These are phyloP conservation scores for Dictyostelium firmibasis DNA, from an alignment of 78 protist genomes.

Conservation along the genomic window DNA sequence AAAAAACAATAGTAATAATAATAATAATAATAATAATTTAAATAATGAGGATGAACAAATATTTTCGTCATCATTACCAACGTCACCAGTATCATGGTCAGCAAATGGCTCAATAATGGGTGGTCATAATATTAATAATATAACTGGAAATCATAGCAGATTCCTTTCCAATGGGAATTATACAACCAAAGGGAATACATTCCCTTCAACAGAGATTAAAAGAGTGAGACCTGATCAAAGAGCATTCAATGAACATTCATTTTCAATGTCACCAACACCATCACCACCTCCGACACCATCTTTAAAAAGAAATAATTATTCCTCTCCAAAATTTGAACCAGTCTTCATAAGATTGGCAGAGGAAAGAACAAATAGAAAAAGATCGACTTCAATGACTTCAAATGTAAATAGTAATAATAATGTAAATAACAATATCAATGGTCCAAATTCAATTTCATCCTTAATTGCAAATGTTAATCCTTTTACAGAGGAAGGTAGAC, in stretches of 20 bases:
- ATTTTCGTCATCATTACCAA: constrained; percentile 70
- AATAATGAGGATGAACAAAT: neutral
- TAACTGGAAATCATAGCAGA: neutral
- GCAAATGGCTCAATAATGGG: neutral
- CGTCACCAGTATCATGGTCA: constrained; percentile 46
- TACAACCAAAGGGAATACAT: neutral
- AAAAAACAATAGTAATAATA: neutral
- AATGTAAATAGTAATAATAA: neutral
- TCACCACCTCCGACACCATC: constrained; percentile 79
- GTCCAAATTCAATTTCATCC: neutral
- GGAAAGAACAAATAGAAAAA: constrained; percentile 14
- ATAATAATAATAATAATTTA: neutral
- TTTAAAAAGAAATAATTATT: constrained; percentile 2
- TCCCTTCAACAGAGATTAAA: constrained; percentile 18
- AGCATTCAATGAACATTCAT: constrained; percentile 21
- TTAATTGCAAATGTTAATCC: constrained; percentile 52
- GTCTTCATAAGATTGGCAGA: neutral
- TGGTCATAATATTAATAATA: neutral
- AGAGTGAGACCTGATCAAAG: constrained; percentile 48
- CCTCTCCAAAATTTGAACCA: constrained; percentile 10
- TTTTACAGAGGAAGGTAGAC: constrained; percentile 42
- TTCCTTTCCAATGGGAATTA: neutral
- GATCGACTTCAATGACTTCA: constrained; percentile 59
- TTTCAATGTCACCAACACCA: constrained; percentile 43
- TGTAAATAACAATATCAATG: neutral